Evolutionary conservation across 805 yeast species (phyloP).

Genomic region (Metschnikowia hibisci): DNA sequence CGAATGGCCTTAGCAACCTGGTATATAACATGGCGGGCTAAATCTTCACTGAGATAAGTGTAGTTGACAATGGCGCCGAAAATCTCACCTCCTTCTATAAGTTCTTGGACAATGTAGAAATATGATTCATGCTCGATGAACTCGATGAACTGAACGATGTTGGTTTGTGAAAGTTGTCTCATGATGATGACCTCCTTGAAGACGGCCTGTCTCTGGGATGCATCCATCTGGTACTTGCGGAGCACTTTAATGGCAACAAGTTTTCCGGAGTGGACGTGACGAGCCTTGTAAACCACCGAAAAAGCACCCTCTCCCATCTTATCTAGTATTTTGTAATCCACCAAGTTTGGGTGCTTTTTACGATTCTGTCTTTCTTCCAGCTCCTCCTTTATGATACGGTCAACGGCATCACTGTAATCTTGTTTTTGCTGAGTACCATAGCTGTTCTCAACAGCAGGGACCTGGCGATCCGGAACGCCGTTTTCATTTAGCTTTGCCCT

Average conservation of each 20-base stretch:
- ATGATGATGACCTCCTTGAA: constrained; percentile 71
- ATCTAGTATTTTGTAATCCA: constrained; percentile 27
- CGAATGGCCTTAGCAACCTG: constrained; percentile 71
- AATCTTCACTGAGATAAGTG: constrained; percentile 71
- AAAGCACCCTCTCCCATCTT: constrained; percentile 84
- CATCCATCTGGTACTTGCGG: constrained; percentile 52
- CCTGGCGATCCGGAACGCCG: neutral
- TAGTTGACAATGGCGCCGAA: constrained; percentile 75
- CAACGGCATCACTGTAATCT: constrained; percentile 12
- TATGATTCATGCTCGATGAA: constrained; percentile 49
- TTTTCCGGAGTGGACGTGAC: constrained; percentile 40
- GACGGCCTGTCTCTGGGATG: constrained; percentile 52
- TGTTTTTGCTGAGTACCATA: constrained; percentile 5
- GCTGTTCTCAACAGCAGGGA: constrained; percentile 5
- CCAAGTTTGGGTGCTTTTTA: constrained; percentile 13
- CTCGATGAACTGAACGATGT: constrained; percentile 53
- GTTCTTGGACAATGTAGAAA: constrained; percentile 65
- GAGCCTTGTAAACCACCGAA: constrained; percentile 76
- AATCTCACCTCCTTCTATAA: constrained; percentile 74
- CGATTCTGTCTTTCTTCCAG: constrained; percentile 3
- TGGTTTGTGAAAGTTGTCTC: constrained; percentile 59
- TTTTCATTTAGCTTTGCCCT: neutral
- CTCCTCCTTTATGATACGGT: constrained; percentile 14
- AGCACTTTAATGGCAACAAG: constrained; percentile 74
- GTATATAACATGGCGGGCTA: constrained; percentile 65